Percentiles rank a stretch among this genome's conserved stretches.
Evolutionary conservation across 805 yeast genomes (phyloP).

Genomic region (Candida jianshihensis): DNA sequence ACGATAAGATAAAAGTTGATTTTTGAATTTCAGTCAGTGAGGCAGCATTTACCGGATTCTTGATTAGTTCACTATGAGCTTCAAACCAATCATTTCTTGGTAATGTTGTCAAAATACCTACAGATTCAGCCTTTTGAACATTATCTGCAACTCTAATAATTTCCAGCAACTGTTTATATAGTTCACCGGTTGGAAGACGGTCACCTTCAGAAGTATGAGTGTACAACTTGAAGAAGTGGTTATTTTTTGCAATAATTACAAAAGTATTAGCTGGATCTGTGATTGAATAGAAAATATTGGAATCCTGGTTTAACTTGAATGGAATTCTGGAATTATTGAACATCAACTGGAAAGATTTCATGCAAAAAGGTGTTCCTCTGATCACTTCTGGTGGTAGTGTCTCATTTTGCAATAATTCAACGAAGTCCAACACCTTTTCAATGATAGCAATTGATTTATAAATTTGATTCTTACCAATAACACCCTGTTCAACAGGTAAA

Average conservation of each 20-base stretch:
- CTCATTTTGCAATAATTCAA: conserved; percentile 59
- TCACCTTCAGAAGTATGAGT: conserved; percentile 43
- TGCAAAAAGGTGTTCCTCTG: conserved; percentile 80
- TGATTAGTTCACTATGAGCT: conserved; percentile 48
- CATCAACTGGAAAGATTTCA: conserved; percentile 89
- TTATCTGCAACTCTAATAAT: conserved; percentile 36
- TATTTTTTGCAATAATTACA: conserved; percentile 65
- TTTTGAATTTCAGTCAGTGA: conserved; percentile 65
- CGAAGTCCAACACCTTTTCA: conserved; percentile 60
- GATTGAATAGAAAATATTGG: conserved; percentile 43
- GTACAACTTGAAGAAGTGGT: conserved; percentile 71
- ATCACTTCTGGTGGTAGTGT: conserved; percentile 73
- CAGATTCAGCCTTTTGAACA: conserved; percentile 24
- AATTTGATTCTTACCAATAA: conserved; percentile 55
- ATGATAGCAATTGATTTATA: conserved; percentile 72
- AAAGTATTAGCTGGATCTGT: conserved; percentile 46
- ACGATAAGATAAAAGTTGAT: conserved; percentile 72
- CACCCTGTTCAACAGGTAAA: conserved; percentile 30
- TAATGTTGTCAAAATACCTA: conserved; percentile 77
- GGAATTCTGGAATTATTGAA: conserved; percentile 87
- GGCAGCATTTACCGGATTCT: conserved; percentile 53
- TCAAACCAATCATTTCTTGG: conserved; percentile 79
- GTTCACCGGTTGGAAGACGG: conserved; percentile 37
- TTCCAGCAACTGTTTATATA: conserved; percentile 51
- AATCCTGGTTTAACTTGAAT: conserved; percentile 49